Evolutionary conservation across 148 eudicot species (phyloP).

Genomic region (Pouteria glomerata): DNA sequence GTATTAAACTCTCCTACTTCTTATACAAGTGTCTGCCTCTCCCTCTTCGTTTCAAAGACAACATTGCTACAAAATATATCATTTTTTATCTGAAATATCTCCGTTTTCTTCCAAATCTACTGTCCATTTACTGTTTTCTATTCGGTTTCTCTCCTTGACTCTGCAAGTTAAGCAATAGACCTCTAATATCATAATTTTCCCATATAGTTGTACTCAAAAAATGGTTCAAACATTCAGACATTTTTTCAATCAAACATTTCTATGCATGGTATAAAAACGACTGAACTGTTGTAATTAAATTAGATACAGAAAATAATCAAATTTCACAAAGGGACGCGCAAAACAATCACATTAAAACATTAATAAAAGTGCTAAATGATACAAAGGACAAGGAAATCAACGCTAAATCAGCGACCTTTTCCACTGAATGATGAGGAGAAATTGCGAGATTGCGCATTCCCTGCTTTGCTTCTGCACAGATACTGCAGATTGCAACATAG

Average conservation of each 20-base stretch:
- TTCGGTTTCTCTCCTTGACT: background rate
- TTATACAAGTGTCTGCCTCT: background rate
- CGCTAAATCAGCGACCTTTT: conserved; percentile 34
- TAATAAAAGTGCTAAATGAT: no score
- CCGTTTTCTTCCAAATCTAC: background rate
- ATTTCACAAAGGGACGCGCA: background rate
- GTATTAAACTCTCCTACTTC: background rate
- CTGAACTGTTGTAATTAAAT: no score
- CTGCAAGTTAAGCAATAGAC: no score
- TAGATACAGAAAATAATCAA: background rate
- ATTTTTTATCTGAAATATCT: background rate
- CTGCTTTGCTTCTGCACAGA: conserved; percentile 47
- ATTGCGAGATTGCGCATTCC: conserved; percentile 40
- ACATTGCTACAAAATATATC: no score
- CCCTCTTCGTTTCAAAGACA: background rate
- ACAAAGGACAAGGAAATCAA: background rate
- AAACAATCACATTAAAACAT: background rate
- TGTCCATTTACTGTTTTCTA: background rate
- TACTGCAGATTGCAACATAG: conserved; percentile 28
- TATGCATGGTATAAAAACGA: no score
- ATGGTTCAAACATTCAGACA: background rate
- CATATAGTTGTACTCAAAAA: background rate
- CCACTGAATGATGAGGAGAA: conserved; percentile 28
- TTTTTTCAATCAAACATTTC: background rate
- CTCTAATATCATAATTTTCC: background rate